Conservation (phyloP, 1,284 basidiomycete species). For the Marasmius fiardii region DNA sequence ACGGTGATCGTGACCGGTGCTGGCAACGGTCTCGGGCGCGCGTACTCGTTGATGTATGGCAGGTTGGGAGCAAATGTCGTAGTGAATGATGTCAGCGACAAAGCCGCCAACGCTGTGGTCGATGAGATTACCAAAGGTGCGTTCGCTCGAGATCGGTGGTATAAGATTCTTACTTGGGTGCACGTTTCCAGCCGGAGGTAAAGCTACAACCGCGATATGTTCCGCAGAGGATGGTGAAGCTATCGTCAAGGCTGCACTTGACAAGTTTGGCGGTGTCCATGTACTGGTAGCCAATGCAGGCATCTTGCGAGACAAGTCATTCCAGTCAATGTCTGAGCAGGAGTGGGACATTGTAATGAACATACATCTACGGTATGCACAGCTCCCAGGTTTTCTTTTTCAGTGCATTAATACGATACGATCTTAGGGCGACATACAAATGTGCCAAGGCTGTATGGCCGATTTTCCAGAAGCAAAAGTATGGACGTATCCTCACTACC, state of each 20-base stretch:
- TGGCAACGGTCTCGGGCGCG: conserved; percentile 89
- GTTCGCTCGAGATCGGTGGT: conserved; percentile 15
- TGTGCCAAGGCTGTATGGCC: conserved; percentile 97
- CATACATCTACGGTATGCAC: conserved; percentile 67
- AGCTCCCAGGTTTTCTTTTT: neutral
- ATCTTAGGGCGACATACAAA: conserved; percentile 29
- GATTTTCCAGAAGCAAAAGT: conserved; percentile 95
- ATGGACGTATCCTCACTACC: conserved; percentile 94
- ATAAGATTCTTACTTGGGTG: conserved; percentile 4
- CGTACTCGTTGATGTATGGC: conserved; percentile 90
- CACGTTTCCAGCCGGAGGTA: conserved; percentile 78
- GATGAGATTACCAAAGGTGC: conserved; percentile 81
- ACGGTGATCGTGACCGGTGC: conserved; percentile 95
- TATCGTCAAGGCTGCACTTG: conserved; percentile 85
- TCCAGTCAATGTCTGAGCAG: conserved; percentile 84
- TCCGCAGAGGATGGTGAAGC: conserved; percentile 91
- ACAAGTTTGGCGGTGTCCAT: conserved; percentile 89
- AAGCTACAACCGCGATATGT: conserved; percentile 81
- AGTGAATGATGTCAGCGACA: conserved; percentile 92
- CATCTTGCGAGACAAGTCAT: conserved; percentile 90
- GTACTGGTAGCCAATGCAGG: conserved; percentile 94
- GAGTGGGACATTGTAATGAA: conserved; percentile 95
- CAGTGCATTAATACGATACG: neutral
- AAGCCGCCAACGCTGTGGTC: conserved; percentile 81
- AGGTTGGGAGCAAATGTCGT: conserved; percentile 94